phyloP scores from a whole-genome alignment of 371 early-diverging fungal species.

The Actinomortierella ambigua region DNA sequence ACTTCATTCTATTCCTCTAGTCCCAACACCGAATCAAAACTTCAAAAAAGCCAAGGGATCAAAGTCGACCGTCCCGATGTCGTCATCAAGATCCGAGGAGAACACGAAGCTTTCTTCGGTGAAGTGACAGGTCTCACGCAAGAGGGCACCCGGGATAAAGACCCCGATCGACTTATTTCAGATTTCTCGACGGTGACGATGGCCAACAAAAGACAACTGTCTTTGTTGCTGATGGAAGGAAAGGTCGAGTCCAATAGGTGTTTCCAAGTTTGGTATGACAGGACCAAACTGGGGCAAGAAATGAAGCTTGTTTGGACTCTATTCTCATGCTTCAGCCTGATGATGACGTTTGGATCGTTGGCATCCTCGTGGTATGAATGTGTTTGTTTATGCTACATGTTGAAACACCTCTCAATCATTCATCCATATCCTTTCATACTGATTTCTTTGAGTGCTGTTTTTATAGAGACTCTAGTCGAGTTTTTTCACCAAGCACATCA shows the following conservation, averaged over 20 bases:
- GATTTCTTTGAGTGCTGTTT: neutral
- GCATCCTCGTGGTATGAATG: constrained; percentile 15
- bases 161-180: too few relatives aligned
- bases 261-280: too few relatives aligned
- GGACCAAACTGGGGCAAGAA: too few relatives aligned
- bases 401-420: too few relatives aligned
- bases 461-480: constrained; percentile 16
- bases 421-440: neutral
- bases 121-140: constrained; percentile 5
- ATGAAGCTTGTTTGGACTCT: constrained; percentile 20
- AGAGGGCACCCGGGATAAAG: too few relatives aligned
- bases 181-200: too few relatives aligned
- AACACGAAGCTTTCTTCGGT: constrained; percentile 3
- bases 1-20: constrained; percentile 3
- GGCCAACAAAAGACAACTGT: too few relatives aligned
- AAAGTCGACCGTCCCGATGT: constrained; percentile 10
- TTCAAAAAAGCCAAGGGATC: constrained; percentile 8
- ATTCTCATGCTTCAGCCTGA: constrained; percentile 10
- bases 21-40: constrained; percentile 5
- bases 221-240: too few relatives aligned
- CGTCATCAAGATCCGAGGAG: constrained; percentile 1
- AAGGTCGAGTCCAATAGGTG: too few relatives aligned
- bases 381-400: too few relatives aligned
- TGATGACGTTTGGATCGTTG: constrained; percentile 17
- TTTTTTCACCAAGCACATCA: constrained; percentile 15